Evolutionary conservation across 768 basidiomycete genomes (phyloP).

Genomic region (Auricularia cornea): DNA sequence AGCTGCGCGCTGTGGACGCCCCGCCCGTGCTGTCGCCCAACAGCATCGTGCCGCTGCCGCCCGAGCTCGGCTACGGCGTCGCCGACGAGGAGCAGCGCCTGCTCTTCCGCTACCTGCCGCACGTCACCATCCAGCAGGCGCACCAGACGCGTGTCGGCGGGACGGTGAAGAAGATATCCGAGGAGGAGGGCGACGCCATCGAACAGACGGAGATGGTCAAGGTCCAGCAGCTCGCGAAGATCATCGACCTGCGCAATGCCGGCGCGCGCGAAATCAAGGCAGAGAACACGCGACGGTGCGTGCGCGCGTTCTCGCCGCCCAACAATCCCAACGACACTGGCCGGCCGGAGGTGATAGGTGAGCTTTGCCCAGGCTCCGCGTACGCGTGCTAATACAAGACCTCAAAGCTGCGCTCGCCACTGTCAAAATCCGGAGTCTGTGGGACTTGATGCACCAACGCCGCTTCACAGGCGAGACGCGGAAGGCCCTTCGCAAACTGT

Average conservation of each 20-base stretch:
- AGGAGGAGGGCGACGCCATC: not conserved
- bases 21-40: conserved; percentile 9
- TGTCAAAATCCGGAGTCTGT: conserved; percentile 73
- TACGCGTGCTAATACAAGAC: no score
- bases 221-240: conserved; percentile 49
- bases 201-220: conserved; percentile 29
- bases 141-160: not conserved
- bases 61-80: conserved; percentile 58
- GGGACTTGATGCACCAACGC: conserved; percentile 52
- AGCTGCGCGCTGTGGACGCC: conserved; percentile 19
- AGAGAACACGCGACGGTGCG: conserved; percentile 75
- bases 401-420: conserved; percentile 91
- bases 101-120: conserved; percentile 62
- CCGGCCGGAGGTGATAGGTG: conserved; percentile 85
- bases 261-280: conserved; percentile 79
- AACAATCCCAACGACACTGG: conserved; percentile 68
- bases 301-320: conserved; percentile 67
- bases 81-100: conserved; percentile 37
- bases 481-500: conserved; percentile 63
- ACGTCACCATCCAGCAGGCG: conserved; percentile 33
- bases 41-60: conserved; percentile 8
- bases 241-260: conserved; percentile 82
- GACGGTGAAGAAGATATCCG: conserved; percentile 10
- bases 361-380: conserved; percentile 14
- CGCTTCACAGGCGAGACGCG: conserved; percentile 41